A percentile compares a stretch with the other conserved stretches of the same genome.
Conservation (phyloP, 2,329 filamentous ascomycete species). For the Colletotrichum limetticola region DNA sequence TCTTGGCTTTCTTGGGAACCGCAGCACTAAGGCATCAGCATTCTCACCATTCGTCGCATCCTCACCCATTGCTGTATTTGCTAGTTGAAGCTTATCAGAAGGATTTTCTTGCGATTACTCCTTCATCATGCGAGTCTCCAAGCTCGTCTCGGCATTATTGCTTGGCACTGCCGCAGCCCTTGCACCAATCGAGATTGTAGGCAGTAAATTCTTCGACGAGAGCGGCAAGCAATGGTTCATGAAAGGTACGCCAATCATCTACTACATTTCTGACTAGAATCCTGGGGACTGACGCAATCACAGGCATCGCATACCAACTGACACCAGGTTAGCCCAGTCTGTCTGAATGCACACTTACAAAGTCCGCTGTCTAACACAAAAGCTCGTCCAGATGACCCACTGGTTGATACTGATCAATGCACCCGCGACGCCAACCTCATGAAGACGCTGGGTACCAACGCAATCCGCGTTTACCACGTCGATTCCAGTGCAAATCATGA, state of each 20-base stretch:
- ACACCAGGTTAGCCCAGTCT: constrained; percentile 48
- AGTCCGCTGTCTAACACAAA: constrained; percentile 17
- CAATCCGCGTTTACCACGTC: constrained; percentile 90
- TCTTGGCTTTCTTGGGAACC: not conserved
- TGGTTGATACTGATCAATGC: constrained; percentile 81
- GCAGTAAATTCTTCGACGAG: constrained; percentile 86
- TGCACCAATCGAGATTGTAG: constrained; percentile 65
- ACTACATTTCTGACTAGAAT: not conserved
- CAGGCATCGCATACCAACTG: constrained; percentile 80
- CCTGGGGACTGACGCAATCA: constrained; percentile 18
- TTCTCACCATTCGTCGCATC: not conserved
- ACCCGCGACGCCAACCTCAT: constrained; percentile 79
- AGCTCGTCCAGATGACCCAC: constrained; percentile 69
- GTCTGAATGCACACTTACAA: constrained; percentile 1
- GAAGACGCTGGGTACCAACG: constrained; percentile 83
- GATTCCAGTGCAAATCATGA: constrained; percentile 77
- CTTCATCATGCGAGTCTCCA: constrained; percentile 50
- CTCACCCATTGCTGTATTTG: not conserved
- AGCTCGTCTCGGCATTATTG: constrained; percentile 47
- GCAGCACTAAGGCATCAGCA: constrained; percentile 13
- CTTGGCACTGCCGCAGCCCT: constrained; percentile 52
- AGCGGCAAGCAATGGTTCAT: constrained; percentile 86
- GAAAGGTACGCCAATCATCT: constrained; percentile 67
- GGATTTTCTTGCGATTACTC: not conserved
- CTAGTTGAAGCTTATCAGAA: constrained; percentile 7